A percentile compares a stretch with the other conserved stretches of the same genome.
Conservation (phyloP, 345 rosid species). For the Hibiscus mutabilis region DNA sequence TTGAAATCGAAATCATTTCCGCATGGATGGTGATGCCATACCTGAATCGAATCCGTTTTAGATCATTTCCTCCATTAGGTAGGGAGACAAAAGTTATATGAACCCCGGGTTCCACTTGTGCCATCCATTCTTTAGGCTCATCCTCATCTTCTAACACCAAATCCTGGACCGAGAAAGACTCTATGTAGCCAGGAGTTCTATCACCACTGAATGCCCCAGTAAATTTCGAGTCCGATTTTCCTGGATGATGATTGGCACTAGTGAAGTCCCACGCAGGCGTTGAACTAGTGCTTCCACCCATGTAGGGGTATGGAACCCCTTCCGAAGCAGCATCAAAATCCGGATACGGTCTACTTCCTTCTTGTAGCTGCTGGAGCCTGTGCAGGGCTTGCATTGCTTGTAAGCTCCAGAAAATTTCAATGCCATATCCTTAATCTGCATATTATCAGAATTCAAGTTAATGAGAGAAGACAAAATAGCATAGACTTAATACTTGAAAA, state of each 20-base stretch:
- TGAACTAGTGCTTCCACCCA: constrained; percentile 69
- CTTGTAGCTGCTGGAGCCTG: constrained; percentile 62
- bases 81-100: constrained; percentile 91
- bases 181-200: constrained; percentile 31
- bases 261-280: constrained; percentile 98
- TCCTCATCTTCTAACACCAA: constrained; percentile 74
- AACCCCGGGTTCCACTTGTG: constrained; percentile 98
- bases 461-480: too few relatives aligned
- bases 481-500: not conserved
- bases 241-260: constrained; percentile 30
- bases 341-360: constrained; percentile 37
- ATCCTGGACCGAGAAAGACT: constrained; percentile 57
- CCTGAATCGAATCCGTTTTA: constrained; percentile 93
- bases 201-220: constrained; percentile 37
- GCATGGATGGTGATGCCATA: constrained; percentile 14
- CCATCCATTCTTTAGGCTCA: constrained; percentile 95
- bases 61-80: constrained; percentile 90
- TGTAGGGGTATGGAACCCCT: constrained; percentile 68
- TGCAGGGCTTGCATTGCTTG: constrained; percentile 81
- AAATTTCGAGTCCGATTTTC: constrained; percentile 47
- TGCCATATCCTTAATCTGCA: too few relatives aligned
- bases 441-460: too few relatives aligned
- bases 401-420: constrained; percentile 52
- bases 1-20: too few relatives aligned
- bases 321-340: constrained; percentile 75